A percentile compares a stretch with the other conserved stretches of the same genome.
These are phyloP conservation scores for Pythium aristosporum DNA, from an alignment of 352 stramenopile genomes.

Conservation along the genomic window DNA sequence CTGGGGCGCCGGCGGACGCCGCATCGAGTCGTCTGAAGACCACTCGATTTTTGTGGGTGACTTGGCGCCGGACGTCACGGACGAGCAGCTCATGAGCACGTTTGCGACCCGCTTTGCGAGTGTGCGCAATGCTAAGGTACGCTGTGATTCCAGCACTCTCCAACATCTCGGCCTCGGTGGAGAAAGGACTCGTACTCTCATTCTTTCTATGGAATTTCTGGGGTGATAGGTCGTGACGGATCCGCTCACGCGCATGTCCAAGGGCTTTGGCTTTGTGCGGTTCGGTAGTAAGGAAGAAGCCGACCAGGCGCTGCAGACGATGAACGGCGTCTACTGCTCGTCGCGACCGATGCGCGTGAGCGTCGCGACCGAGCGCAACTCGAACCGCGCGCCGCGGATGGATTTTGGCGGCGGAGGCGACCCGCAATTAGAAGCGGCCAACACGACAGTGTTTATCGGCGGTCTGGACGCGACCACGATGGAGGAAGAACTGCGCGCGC, in stretches of 20 bases:
- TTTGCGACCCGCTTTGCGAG: slow-evolving; percentile 81
- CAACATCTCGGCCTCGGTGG: not conserved
- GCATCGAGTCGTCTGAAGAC: slow-evolving; percentile 82
- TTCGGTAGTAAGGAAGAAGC: slow-evolving; percentile 88
- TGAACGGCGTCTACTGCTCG: slow-evolving; percentile 89
- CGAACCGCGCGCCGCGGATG: slow-evolving; percentile 6
- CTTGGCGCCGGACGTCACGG: slow-evolving; percentile 86
- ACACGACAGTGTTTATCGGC: slow-evolving; percentile 92
- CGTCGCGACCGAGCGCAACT: slow-evolving; percentile 83
- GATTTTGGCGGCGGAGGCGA: slow-evolving; percentile 41
- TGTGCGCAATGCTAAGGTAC: slow-evolving; percentile 80
- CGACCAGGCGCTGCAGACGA: slow-evolving; percentile 83
- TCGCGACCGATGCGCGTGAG: slow-evolving; percentile 89
- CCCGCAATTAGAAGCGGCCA: slow-evolving; percentile 39
- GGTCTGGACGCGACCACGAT: slow-evolving; percentile 79
- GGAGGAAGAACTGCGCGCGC: slow-evolving; percentile 81
- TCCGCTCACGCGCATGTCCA: slow-evolving; percentile 84
- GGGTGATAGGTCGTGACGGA: slow-evolving; percentile 77
- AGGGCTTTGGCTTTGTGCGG: slow-evolving; percentile 92
- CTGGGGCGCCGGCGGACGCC: slow-evolving; percentile 85
- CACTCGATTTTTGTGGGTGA: slow-evolving; percentile 93
- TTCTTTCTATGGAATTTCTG: slow-evolving; percentile 4
- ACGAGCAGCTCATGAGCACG: slow-evolving; percentile 82
- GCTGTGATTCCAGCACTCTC: not conserved
- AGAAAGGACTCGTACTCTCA: not conserved